These are phyloP conservation scores for Angophora floribunda DNA, from an alignment of 345 rosid species.

Conservation along the genomic window DNA sequence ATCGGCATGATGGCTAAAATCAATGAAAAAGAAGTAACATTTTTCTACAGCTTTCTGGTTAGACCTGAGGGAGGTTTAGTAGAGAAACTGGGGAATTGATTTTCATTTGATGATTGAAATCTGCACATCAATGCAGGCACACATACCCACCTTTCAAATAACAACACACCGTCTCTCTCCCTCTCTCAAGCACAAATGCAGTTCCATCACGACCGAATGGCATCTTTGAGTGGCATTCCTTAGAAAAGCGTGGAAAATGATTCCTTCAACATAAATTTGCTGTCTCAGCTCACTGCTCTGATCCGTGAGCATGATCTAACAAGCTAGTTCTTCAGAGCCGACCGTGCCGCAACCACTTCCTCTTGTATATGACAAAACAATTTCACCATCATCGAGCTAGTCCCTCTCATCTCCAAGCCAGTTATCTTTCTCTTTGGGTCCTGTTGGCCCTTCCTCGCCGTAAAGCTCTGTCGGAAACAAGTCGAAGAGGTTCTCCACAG, in stretches of 20 bases:
- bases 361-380: not conserved
- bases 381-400: not conserved
- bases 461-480: conserved; percentile 83
- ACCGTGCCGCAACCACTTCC: not conserved
- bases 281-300: not conserved
- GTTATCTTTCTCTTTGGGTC: conserved; percentile 88
- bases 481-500: conserved; percentile 65
- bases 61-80: not conserved
- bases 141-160: not conserved
- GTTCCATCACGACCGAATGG: not conserved
- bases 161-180: not conserved
- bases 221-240: not conserved
- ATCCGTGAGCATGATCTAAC: not conserved
- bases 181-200: not conserved
- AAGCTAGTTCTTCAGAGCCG: not conserved
- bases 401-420: conserved; percentile 84
- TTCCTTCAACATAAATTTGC: not conserved
- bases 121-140: not conserved
- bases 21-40: not conserved
- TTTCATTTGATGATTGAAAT: not conserved
- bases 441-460: conserved; percentile 97
- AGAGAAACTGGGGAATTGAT: not conserved
- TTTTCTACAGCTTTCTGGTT: not conserved
- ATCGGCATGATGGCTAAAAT: not conserved
- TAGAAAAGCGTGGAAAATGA: not conserved